These are phyloP conservation scores for Penstemon eatonii DNA, from an alignment of 257 asterid species.

Conservation along the genomic window DNA sequence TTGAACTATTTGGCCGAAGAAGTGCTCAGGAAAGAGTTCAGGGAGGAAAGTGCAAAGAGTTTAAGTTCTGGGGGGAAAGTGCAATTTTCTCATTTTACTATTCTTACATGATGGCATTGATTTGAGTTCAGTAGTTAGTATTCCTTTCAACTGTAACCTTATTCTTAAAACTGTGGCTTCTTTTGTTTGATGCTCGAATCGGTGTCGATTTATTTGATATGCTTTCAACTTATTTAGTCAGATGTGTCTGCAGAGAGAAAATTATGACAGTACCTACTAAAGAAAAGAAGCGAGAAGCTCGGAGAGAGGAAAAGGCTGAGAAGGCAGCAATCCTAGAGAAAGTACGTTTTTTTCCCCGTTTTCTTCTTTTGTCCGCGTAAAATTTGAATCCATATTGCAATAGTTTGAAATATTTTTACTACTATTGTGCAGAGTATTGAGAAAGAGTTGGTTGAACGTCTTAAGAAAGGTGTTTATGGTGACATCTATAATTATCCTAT, in stretches of 20 bases:
- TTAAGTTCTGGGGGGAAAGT: no score
- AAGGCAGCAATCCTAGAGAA: slow-evolving; percentile 75
- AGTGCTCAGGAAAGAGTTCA: no score
- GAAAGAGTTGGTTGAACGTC: slow-evolving; percentile 84
- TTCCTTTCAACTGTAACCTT: background rate
- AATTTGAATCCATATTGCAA: background rate
- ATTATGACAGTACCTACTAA: slow-evolving; percentile 81
- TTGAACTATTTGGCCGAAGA: no score
- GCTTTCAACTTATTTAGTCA: slow-evolving; percentile 16
- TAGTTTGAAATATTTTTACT: slow-evolving; percentile 16
- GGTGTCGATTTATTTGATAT: slow-evolving; percentile 7
- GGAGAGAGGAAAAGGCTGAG: slow-evolving; percentile 93
- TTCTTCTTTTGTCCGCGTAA: background rate
- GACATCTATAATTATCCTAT: slow-evolving; percentile 71
- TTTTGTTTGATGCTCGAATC: background rate
- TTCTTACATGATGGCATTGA: background rate
- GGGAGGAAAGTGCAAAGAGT: no score
- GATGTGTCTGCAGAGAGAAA: slow-evolving; percentile 68
- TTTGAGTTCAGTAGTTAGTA: background rate
- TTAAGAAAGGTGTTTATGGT: slow-evolving; percentile 61
- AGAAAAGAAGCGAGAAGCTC: slow-evolving; percentile 73
- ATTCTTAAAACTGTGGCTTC: slow-evolving; percentile 1
- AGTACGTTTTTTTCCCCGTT: slow-evolving; percentile 35
- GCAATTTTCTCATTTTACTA: no score
- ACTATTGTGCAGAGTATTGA: slow-evolving; percentile 65